These are phyloP conservation scores for Magnusiomyces magnusii DNA, from an alignment of 1,139 yeast species.

Conservation along the genomic window DNA sequence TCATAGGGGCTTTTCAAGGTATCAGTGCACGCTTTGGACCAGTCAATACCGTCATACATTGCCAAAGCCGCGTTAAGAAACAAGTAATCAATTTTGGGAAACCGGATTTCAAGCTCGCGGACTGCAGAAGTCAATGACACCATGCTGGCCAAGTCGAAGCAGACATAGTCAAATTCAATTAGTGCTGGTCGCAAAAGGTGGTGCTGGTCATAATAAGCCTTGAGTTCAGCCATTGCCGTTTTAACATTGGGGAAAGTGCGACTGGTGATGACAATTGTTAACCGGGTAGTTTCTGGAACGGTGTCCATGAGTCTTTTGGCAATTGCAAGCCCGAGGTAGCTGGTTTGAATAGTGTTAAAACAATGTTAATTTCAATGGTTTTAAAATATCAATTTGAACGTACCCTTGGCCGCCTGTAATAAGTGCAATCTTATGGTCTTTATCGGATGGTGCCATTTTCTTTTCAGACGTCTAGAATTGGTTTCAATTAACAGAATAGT, in stretches of 20 bases:
- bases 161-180: slow-evolving; percentile 76
- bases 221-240: slow-evolving; percentile 60
- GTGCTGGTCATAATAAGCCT: slow-evolving; percentile 40
- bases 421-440: slow-evolving; percentile 40
- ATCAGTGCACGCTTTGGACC: slow-evolving; percentile 67
- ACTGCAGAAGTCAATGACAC: slow-evolving; percentile 71
- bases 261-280: slow-evolving; percentile 81
- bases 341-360: no score
- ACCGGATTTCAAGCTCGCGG: slow-evolving; percentile 58
- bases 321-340: slow-evolving; percentile 78
- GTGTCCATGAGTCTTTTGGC: slow-evolving; percentile 69
- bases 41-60: slow-evolving; percentile 77
- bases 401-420: slow-evolving; percentile 61
- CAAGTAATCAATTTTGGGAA: slow-evolving; percentile 60
- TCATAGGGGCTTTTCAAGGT: slow-evolving; percentile 54
- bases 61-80: slow-evolving; percentile 90
- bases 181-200: slow-evolving; percentile 35
- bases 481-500: no score
- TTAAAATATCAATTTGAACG: no score
- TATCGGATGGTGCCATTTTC: no score
- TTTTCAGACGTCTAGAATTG: no score
- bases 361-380: no score
- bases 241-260: slow-evolving; percentile 79
- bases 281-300: slow-evolving; percentile 43
- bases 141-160: slow-evolving; percentile 89